Evolutionary conservation across 2,329 filamentous ascomycete species (phyloP), one percentile per base, ranked within the genome.

Genomic region (Penicillium sp.): DNA sequence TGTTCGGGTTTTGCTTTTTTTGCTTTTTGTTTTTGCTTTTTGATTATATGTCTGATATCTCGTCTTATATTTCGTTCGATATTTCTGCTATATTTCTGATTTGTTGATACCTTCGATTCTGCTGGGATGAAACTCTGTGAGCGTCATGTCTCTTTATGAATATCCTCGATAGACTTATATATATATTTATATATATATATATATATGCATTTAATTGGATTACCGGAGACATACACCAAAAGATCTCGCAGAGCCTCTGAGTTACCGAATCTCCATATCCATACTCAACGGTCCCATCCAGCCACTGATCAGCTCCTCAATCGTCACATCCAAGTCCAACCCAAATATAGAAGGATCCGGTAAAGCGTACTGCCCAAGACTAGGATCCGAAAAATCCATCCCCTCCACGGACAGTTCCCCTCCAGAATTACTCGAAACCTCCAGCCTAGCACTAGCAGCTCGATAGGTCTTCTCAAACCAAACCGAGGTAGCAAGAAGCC

Each of bases 261-360:
- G 18, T 48, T 26, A 35, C 15, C 45, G 31, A 20, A 48, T 4
- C 26, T 48, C 45, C 45, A 35, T 35, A n/a, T 6, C n/a, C 25
- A 53, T 50, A 42, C 29, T 33, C 35, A 53, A 35, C 15, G 55
- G 55, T 18, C 48, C 55, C 23, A 54, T 31, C 51, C 51, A 52
- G 20, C 27, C 50, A 53, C 44, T 47, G 51, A 57, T 51, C 47
- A 57, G 45, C 51, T 57, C 55, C 31, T 57, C 55, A 45, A 57
- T 49, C 3, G 48, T 51, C 18, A 57, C 31, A 47, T 57, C 55
- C 51, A 57, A 49, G 51, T 54, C 51, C 31, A 54, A 15, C 43
- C 55, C 53, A 33, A 53, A 46, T 25, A 54, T 48, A 20, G 40
- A 49, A 35, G 47, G 35, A 48, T 57, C 51, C 26, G 31, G 18